A percentile compares a stretch with the other conserved stretches of the same genome.
phyloP scores from a whole-genome alignment of 768 basidiomycete species.

The Russula compacta region DNA sequence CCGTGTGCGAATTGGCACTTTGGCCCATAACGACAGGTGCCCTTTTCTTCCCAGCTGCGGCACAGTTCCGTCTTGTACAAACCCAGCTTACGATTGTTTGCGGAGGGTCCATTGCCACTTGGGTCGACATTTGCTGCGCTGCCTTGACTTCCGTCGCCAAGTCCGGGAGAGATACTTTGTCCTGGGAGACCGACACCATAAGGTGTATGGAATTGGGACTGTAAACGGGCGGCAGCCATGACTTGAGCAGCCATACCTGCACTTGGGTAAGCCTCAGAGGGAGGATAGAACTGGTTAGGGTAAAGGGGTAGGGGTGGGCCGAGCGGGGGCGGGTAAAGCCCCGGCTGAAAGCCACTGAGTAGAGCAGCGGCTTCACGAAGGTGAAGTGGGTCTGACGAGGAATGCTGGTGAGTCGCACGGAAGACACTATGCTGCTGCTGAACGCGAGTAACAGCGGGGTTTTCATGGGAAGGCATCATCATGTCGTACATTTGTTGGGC shows the following conservation, averaged over 20 bases:
- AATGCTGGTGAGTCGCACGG: constrained; percentile 71
- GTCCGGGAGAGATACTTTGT: constrained; percentile 7
- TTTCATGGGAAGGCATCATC: constrained; percentile 44
- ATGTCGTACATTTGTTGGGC: constrained; percentile 76
- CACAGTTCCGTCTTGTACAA: constrained; percentile 89
- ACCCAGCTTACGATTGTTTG: constrained; percentile 85
- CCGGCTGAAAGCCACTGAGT: constrained; percentile 44
- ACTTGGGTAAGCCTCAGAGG: constrained; percentile 46
- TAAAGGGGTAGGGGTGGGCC: constrained; percentile 42
- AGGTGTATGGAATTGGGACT: constrained; percentile 44
- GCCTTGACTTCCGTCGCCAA: constrained; percentile 16
- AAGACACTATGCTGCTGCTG: constrained; percentile 74
- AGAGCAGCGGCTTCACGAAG: constrained; percentile 64
- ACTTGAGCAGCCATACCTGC: constrained; percentile 45
- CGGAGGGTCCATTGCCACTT: constrained; percentile 60
- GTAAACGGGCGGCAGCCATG: constrained; percentile 50
- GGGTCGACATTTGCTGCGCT: constrained; percentile 26
- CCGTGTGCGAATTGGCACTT: constrained; percentile 95
- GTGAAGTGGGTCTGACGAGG: constrained; percentile 71
- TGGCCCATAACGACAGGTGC: constrained; percentile 71
- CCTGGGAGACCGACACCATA: constrained; percentile 32
- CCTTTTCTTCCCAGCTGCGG: constrained; percentile 90
- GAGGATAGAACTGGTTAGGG: constrained; percentile 58
- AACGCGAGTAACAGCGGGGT: constrained; percentile 61
- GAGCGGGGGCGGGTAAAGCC: constrained; percentile 47